phyloP scores from a whole-genome alignment of 2,329 filamentous ascomycete species.

The Thielaviopsis cerberus region DNA sequence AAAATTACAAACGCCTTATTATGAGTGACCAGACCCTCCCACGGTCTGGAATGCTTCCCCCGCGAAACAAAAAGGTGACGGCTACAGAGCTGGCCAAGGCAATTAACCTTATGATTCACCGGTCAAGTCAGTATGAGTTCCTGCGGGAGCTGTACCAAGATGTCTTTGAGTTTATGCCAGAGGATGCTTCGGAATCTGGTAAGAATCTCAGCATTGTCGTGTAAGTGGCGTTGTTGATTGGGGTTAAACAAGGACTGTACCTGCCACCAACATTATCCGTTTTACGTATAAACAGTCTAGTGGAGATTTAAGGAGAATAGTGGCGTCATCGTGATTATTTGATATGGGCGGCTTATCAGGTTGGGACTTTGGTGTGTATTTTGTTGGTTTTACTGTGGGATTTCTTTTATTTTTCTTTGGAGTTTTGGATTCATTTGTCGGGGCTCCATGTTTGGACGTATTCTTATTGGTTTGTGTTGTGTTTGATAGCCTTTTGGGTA shows the following conservation, averaged over 20 bases:
- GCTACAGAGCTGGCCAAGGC: conserved; percentile 66
- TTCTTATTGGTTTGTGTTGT: conserved; percentile 1
- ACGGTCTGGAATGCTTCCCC: conserved; percentile 24
- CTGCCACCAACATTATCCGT: too few species aligned
- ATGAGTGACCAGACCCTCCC: conserved; percentile 45
- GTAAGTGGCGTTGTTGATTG: too few species aligned
- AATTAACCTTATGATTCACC: conserved; percentile 55
- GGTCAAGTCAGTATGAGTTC: conserved; percentile 55
- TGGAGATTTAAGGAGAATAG: neutral
- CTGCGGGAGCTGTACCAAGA: conserved; percentile 64
- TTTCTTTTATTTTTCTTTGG: neutral
- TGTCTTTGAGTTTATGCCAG: conserved; percentile 67
- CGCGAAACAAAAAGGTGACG: conserved; percentile 37
- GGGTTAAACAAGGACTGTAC: too few species aligned
- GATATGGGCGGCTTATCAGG: neutral
- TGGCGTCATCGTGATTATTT: neutral
- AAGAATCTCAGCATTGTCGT: conserved; percentile 46
- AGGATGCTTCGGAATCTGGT: conserved; percentile 48
- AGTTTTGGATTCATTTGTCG: neutral
- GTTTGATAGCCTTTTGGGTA: neutral
- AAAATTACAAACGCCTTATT: conserved; percentile 66
- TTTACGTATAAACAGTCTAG: neutral
- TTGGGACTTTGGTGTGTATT: too few species aligned
- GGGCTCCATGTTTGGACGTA: neutral
- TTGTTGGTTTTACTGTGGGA: neutral